Evolutionary conservation across 2,329 filamentous ascomycete genomes (phyloP), one percentile per base, ranked within the genome.

Genomic region (Trichophyton mentagrophytes): DNA sequence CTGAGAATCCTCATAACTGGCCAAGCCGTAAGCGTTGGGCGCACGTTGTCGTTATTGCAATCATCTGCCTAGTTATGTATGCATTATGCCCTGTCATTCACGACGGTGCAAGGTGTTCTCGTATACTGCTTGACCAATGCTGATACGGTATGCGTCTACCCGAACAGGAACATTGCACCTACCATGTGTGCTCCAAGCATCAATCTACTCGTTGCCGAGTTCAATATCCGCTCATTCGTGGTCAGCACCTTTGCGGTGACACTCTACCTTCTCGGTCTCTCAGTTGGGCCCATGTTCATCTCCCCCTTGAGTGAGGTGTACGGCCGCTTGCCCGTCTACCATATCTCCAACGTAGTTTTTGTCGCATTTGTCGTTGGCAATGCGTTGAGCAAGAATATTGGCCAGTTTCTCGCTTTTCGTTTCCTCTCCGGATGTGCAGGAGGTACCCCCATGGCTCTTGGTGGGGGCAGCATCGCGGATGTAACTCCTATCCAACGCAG

Each of bases 391-490:
- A 82, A 82, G 58, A 87, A 85, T 3, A 75, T 92, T 1, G 78
- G 79, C 0, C 79, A 83, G 42, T 82, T 93, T 53, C 80, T 93
- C n/a, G 77, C 88, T 3, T 78, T 86, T 57, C 80, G 89, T 25
- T 91, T 90, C 71, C 83, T 93, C 64, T 86, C 84, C 33, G 87
- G 86, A 6, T 73, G 90, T 60, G 89, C 85, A 58, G 87, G 89
- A 2, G 82, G 88, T 4, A 89, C 87, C 47, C 87, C 95, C 83
- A 85, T 96, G 27, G 84, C 85, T 11, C 95, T 95, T 69, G 84
- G 87, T 1, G 89, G 90, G 0, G 91, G 90, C 1, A 89, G 86
- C 6, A 82, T 96, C 9, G 85, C 88, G 30, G 91, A 96, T 71
- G 86, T 96, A 57, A 85, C 89, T n/a, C 80, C 81, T 13, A 88